Percentiles rank a stretch among this genome's conserved stretches.
phyloP scores from a whole-genome alignment of 257 asterid species.

The Solanum corneliomulleri region DNA sequence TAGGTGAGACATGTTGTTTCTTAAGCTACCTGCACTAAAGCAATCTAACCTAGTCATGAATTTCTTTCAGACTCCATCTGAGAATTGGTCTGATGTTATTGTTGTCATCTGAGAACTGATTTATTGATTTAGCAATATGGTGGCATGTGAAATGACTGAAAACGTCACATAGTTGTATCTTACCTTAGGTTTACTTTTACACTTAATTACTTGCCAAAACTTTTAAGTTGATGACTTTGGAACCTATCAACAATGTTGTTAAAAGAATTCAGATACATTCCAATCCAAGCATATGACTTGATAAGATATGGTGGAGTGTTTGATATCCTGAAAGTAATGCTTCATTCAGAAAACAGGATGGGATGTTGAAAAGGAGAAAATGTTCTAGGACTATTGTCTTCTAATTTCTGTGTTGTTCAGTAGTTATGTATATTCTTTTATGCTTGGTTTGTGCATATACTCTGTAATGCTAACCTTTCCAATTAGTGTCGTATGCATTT shows the following conservation, averaged over 20 bases:
- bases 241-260: neutral
- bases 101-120: neutral
- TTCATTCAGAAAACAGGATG: neutral
- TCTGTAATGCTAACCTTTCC: neutral
- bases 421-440: neutral
- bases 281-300: neutral
- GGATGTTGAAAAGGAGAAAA: neutral
- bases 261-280: neutral
- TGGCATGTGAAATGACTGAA: neutral
- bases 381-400: neutral
- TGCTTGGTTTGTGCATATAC: neutral
- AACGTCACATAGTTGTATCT: neutral
- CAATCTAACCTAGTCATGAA: neutral
- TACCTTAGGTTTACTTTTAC: neutral
- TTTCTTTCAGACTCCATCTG: neutral
- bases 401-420: neutral
- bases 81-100: neutral
- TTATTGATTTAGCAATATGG: neutral
- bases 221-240: neutral
- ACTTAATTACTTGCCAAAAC: neutral
- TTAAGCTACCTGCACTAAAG: neutral
- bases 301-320: neutral
- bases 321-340: neutral
- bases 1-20: constrained; percentile 29
- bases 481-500: neutral